Conservation (phyloP, 441 rosid species). For the Bruguiera hainesii region DNA sequence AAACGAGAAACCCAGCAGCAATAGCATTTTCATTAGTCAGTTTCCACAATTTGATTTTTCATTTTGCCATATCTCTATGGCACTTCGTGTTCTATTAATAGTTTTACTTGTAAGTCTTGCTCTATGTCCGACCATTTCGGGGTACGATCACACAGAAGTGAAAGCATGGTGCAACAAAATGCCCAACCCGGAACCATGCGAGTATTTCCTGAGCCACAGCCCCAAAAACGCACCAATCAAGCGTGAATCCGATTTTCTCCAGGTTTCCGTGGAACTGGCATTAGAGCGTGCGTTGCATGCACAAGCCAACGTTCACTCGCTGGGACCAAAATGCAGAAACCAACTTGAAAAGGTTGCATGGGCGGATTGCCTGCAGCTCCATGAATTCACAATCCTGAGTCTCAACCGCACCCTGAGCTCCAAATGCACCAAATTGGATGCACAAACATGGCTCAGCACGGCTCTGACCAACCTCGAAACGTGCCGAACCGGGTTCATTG, state of each 20-base stretch:
- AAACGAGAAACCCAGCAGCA: neutral
- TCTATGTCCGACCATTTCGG: constrained; percentile 30
- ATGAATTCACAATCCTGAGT: constrained; percentile 37
- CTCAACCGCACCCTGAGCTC: constrained; percentile 49
- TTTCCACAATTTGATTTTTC: neutral
- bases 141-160: constrained; percentile 35
- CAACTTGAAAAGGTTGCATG: constrained; percentile 57
- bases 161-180: constrained; percentile 47
- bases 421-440: constrained; percentile 42
- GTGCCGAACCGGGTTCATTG: constrained; percentile 60
- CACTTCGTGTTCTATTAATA: constrained; percentile 22
- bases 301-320: constrained; percentile 25
- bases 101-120: constrained; percentile 32
- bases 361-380: constrained; percentile 73
- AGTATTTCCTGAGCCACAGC: constrained; percentile 26
- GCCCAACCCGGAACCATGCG: constrained; percentile 45
- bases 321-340: constrained; percentile 39
- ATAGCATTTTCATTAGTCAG: neutral
- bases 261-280: constrained; percentile 34
- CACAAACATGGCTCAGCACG: constrained; percentile 86
- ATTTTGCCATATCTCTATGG: constrained; percentile 24
- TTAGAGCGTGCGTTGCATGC: constrained; percentile 36
- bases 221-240: constrained; percentile 16
- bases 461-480: constrained; percentile 77
- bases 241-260: constrained; percentile 33